These are phyloP conservation scores for Monosporascus ibericus DNA, from an alignment of 2,329 filamentous ascomycete genomes.

Conservation along the genomic window DNA sequence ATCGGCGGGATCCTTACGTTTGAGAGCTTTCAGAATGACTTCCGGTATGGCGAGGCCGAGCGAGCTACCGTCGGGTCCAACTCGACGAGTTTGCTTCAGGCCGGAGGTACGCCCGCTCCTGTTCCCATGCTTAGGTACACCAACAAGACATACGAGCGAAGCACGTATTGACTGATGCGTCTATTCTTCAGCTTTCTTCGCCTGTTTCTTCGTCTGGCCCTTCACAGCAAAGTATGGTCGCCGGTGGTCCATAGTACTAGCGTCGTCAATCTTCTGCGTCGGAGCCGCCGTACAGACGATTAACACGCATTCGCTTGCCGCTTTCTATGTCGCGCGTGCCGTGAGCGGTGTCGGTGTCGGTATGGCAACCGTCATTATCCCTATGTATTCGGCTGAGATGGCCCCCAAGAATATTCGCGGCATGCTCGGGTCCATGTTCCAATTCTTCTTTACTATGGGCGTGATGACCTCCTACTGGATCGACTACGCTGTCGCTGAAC, in stretches of 20 bases:
- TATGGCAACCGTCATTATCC: slow-evolving; percentile 29
- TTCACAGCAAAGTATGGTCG: slow-evolving; percentile 24
- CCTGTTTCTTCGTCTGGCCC: slow-evolving; percentile 27
- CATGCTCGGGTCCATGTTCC: slow-evolving; percentile 44
- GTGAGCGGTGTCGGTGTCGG: slow-evolving; percentile 27
- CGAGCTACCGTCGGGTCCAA: slow-evolving; percentile 27
- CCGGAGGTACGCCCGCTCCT: slow-evolving; percentile 21
- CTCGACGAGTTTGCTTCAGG: slow-evolving; percentile 31
- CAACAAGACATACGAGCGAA: not conserved
- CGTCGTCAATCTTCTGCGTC: slow-evolving; percentile 36
- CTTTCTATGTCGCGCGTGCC: slow-evolving; percentile 27
- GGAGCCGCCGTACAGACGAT: slow-evolving; percentile 37
- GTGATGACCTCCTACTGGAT: slow-evolving; percentile 49
- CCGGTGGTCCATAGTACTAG: slow-evolving; percentile 27
- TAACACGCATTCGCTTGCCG: slow-evolving; percentile 31
- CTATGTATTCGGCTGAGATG: slow-evolving; percentile 33
- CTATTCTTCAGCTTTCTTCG: slow-evolving; percentile 18
- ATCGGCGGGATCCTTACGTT: slow-evolving; percentile 30
- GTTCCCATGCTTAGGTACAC: too few relatives aligned
- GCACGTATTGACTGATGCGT: not conserved
- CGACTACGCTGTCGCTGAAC: slow-evolving; percentile 38
- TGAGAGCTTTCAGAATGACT: slow-evolving; percentile 27
- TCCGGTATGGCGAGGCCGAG: slow-evolving; percentile 21
- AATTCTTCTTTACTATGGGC: slow-evolving; percentile 39
- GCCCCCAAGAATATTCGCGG: slow-evolving; percentile 38